These are phyloP conservation scores for Pelargonium australe DNA, from an alignment of 441 rosid species.

Conservation along the genomic window DNA sequence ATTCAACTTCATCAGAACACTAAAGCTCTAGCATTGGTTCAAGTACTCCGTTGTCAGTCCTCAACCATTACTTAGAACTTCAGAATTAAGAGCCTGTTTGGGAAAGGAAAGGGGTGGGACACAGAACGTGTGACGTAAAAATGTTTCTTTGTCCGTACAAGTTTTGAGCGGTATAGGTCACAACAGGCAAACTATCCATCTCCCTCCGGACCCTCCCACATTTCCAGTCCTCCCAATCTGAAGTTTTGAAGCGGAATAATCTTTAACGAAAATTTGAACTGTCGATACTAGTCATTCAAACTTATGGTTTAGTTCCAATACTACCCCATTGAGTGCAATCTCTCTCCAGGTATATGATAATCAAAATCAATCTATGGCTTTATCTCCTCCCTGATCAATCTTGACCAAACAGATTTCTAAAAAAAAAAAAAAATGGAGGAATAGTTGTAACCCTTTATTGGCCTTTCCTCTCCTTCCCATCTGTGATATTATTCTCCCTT, in stretches of 20 bases:
- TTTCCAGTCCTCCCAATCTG: too few relatives aligned
- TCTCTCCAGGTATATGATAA: background rate
- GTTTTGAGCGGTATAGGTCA: too few relatives aligned
- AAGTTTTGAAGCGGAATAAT: background rate
- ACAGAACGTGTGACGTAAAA: too few relatives aligned
- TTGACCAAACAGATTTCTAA: background rate
- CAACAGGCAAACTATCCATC: too few relatives aligned
- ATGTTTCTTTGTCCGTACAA: too few relatives aligned
- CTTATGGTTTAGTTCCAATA: background rate
- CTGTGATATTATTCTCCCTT: background rate
- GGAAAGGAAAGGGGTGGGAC: too few relatives aligned
- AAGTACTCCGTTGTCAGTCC: background rate
- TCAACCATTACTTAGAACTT: too few relatives aligned
- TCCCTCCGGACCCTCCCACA: too few relatives aligned
- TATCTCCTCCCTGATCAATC: background rate
- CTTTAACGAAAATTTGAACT: background rate
- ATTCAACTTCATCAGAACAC: too few relatives aligned
- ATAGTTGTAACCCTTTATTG: background rate
- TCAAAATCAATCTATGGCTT: too few relatives aligned
- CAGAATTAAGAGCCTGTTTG: too few relatives aligned
- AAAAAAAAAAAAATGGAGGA: background rate
- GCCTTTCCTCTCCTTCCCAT: background rate
- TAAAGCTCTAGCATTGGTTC: too few relatives aligned
- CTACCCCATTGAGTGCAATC: background rate
- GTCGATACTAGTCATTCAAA: background rate